Conservation (phyloP, 352 stramenopile species). For the Globisporangium megalacanthum region DNA sequence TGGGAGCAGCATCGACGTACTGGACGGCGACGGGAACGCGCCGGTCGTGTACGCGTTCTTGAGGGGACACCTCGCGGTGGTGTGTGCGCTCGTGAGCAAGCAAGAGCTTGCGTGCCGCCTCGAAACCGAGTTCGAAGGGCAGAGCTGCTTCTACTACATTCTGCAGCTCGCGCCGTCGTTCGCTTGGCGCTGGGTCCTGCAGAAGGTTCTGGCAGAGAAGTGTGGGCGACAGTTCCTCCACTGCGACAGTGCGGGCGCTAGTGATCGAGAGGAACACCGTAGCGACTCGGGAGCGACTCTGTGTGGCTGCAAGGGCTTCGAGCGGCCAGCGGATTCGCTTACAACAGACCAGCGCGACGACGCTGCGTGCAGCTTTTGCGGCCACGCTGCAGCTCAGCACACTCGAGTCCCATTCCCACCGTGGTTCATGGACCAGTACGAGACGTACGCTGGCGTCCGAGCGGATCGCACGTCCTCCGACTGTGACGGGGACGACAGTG, state of each 20-base stretch:
- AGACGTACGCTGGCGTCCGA: conserved; percentile 31
- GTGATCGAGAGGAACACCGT: neutral
- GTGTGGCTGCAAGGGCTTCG: conserved; percentile 63
- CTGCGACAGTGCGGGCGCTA: conserved; percentile 23
- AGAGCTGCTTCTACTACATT: conserved; percentile 53
- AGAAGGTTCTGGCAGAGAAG: conserved; percentile 22
- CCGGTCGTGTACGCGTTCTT: conserved; percentile 34
- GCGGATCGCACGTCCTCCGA: neutral
- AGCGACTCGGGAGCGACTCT: neutral
- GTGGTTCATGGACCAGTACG: conserved; percentile 70
- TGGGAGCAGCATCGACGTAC: conserved; percentile 13
- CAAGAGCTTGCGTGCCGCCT: conserved; percentile 20
- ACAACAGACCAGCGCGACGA: neutral
- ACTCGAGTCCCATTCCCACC: conserved; percentile 39
- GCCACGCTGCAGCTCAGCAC: conserved; percentile 27
- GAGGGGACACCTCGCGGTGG: conserved; percentile 17
- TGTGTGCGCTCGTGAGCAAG: conserved; percentile 28
- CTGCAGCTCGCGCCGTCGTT: conserved; percentile 52
- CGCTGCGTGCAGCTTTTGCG: conserved; percentile 39
- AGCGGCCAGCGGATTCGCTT: conserved; percentile 7
- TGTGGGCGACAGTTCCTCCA: conserved; percentile 50
- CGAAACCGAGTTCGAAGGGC: conserved; percentile 67
- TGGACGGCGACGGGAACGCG: conserved; percentile 45
- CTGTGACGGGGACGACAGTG: conserved; percentile 4
- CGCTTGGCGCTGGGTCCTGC: conserved; percentile 31